Evolutionary conservation across 768 basidiomycete species (phyloP).

Genomic region (Mycena chlorophos): DNA sequence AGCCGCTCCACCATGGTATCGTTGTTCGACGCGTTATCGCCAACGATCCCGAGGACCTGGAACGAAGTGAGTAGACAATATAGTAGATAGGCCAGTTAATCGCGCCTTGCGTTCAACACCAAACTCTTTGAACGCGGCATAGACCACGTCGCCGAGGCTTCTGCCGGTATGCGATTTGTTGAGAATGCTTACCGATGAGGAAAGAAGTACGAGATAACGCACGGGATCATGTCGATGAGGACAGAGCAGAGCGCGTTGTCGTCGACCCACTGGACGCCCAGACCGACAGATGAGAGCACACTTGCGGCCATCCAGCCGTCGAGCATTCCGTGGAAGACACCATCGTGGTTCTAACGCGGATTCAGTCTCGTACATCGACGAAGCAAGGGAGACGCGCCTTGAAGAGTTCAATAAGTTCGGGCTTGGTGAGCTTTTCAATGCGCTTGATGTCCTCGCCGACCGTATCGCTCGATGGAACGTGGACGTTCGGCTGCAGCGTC

Average conservation of each 20-base stretch:
- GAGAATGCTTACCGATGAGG: not conserved
- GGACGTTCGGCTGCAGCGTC: not conserved
- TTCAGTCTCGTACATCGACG: not conserved
- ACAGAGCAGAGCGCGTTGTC: not conserved
- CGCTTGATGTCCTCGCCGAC: not conserved
- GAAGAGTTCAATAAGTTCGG: not conserved
- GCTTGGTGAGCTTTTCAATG: not conserved
- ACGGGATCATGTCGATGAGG: not conserved
- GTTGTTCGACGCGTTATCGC: not conserved
- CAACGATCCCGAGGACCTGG: not conserved
- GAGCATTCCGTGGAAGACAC: not conserved
- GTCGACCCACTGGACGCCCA: not conserved
- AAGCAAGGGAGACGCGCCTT: not conserved
- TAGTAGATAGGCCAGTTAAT: not conserved
- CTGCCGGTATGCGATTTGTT: not conserved
- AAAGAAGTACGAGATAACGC: not conserved
- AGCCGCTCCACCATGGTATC: not conserved
- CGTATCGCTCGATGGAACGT: too few relatives aligned
- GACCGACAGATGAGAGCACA: not conserved
- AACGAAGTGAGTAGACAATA: not conserved
- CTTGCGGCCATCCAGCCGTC: not conserved
- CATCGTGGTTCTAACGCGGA: not conserved
- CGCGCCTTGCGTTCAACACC: not conserved
- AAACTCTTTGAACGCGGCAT: not conserved
- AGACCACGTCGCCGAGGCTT: not conserved